Percentiles rank a stretch among this genome's conserved stretches.
phyloP scores from a whole-genome alignment of 352 stramenopile genomes.

The Globisporangium okanoganense region DNA sequence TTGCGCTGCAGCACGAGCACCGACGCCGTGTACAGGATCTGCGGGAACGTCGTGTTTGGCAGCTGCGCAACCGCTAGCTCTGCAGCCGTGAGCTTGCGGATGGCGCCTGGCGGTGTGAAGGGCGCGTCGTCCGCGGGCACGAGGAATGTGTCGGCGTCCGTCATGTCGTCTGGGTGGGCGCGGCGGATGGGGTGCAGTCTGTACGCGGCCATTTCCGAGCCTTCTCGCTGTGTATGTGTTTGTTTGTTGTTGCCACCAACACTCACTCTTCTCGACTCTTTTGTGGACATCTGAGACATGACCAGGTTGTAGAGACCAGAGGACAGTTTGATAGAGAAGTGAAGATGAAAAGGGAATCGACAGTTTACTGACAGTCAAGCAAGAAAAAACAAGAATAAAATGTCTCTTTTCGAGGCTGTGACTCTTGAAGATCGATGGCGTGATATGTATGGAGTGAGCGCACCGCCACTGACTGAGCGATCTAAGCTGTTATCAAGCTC shows the following conservation, averaged over 20 bases:
- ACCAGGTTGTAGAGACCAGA: too few species aligned
- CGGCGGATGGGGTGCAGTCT: background rate
- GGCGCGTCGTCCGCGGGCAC: constrained; percentile 40
- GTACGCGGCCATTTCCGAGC: background rate
- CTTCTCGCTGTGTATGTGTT: too few species aligned
- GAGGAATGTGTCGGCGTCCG: constrained; percentile 26
- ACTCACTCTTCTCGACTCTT: too few species aligned
- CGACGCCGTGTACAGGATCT: constrained; percentile 39
- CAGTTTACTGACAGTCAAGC: too few species aligned
- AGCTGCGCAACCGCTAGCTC: constrained; percentile 33
- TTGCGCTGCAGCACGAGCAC: constrained; percentile 26
- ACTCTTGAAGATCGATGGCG: too few species aligned
- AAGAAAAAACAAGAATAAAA: too few species aligned
- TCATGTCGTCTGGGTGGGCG: background rate
- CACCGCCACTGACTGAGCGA: too few species aligned
- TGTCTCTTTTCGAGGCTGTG: too few species aligned
- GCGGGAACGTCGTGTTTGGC: constrained; percentile 28
- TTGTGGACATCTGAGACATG: too few species aligned
- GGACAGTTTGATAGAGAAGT: background rate
- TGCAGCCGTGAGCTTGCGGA: constrained; percentile 38
- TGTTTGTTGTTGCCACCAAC: too few species aligned
- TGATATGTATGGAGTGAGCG: too few species aligned
- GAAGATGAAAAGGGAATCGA: background rate
- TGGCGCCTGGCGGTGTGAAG: constrained; percentile 27
- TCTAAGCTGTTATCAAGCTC: too few species aligned